Conservation (phyloP, 345 rosid species). For the Jatropha curcas region DNA sequence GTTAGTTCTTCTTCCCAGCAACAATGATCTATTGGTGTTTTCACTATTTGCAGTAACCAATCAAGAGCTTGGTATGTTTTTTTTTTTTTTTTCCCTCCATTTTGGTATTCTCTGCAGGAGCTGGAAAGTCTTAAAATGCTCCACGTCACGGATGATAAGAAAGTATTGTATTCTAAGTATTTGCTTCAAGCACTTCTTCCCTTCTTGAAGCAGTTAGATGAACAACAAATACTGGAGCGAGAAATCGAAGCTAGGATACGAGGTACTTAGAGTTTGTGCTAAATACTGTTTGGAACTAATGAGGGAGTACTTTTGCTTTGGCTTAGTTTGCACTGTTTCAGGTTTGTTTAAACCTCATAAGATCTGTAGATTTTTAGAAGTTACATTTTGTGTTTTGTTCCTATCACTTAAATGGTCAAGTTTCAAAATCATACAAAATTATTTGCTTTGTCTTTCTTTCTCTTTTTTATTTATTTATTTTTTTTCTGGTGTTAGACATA, state of each 20-base stretch:
- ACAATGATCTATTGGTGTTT: not conserved
- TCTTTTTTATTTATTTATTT: too few species aligned
- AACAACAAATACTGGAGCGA: constrained; percentile 51
- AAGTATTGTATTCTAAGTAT: constrained; percentile 29
- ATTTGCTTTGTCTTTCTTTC: too few species aligned
- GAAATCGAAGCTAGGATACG: constrained; percentile 43
- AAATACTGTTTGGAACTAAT: not conserved
- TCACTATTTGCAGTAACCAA: not conserved
- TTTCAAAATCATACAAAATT: not conserved
- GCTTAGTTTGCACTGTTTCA: too few species aligned
- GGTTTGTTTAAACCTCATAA: too few species aligned
- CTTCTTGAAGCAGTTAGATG: constrained; percentile 42
- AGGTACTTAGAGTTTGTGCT: constrained; percentile 34
- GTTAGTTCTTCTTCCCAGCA: constrained; percentile 28
- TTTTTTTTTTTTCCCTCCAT: not conserved
- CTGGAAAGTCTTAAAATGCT: not conserved
- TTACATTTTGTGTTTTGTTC: not conserved
- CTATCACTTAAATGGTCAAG: not conserved
- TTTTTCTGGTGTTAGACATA: too few species aligned
- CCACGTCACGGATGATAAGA: constrained; percentile 20
- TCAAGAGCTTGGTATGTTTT: not conserved
- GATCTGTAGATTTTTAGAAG: not conserved
- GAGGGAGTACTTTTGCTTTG: too few species aligned
- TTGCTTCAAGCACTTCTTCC: constrained; percentile 50
- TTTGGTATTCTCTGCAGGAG: not conserved